Conservation (phyloP, 202 grass and related monocot genomes). For the Brachypodium distachyon region DNA sequence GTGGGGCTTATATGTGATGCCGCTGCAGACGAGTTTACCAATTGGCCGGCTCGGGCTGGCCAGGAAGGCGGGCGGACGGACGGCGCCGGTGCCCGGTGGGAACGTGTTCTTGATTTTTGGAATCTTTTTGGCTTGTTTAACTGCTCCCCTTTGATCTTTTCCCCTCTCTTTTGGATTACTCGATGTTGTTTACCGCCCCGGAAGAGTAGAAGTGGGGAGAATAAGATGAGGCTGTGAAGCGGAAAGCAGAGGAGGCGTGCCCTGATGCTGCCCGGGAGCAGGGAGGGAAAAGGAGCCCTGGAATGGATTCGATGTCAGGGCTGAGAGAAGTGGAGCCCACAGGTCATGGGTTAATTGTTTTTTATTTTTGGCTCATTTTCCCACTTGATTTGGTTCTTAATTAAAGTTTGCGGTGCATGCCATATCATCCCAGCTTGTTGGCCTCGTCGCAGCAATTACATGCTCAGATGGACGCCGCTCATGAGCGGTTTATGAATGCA, state of each 20-base stretch:
- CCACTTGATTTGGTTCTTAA: background rate
- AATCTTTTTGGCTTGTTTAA: constrained; percentile 17
- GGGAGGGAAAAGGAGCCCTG: background rate
- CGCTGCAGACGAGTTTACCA: background rate
- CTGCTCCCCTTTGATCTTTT: constrained; percentile 11
- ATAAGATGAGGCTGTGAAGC: constrained; percentile 20
- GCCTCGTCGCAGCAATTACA: no score
- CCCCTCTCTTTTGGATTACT: background rate
- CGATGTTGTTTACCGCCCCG: background rate
- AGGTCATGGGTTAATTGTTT: background rate
- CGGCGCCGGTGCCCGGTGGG: background rate
- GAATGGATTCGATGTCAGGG: no score
- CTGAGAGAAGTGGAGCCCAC: background rate
- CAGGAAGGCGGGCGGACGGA: background rate
- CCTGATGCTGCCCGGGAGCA: constrained; percentile 3
- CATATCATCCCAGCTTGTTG: background rate
- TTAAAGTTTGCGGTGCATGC: background rate
- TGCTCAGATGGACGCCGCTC: background rate
- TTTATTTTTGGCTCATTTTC: background rate
- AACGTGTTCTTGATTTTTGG: constrained; percentile 17
- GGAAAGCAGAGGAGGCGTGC: constrained; percentile 1
- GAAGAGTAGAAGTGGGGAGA: background rate
- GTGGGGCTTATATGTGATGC: constrained; percentile 34
- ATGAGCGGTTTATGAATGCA: background rate
- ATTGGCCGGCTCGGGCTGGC: background rate